phyloP scores from a whole-genome alignment of 75 land plant genomes.

The Pinus taeda region DNA sequence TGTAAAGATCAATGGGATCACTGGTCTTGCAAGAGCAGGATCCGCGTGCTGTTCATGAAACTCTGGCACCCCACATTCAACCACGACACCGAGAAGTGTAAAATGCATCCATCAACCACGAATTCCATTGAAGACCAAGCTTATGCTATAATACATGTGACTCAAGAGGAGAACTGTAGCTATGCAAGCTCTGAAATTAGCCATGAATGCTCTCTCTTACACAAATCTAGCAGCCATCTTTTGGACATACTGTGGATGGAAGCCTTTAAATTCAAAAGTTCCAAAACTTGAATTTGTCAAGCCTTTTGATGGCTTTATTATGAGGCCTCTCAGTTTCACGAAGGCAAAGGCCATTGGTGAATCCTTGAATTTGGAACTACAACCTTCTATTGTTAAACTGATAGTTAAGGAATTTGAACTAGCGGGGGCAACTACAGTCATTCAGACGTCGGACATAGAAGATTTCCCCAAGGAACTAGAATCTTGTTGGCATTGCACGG shows the following conservation, averaged over 20 bases:
- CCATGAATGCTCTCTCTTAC: conserved; percentile 1
- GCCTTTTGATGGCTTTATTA: neutral
- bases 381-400: neutral
- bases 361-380: neutral
- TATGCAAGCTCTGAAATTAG: neutral
- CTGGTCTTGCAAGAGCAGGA: too few species aligned
- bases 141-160: too few species aligned
- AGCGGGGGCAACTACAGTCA: neutral
- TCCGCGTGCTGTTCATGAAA: too few species aligned
- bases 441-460: neutral
- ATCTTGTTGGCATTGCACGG: too few species aligned
- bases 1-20: too few species aligned
- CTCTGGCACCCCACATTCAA: too few species aligned
- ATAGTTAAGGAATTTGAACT: neutral
- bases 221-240: neutral
- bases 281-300: neutral
- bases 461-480: neutral
- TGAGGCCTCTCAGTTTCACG: neutral
- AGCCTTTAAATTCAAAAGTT: neutral
- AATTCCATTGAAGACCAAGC: too few species aligned
- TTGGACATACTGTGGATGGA: neutral
- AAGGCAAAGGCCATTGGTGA: neutral
- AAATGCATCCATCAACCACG: too few species aligned
- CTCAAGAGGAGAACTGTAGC: too few species aligned
- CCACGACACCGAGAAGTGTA: too few species aligned